These are phyloP conservation scores for Globisporangium apiculatum DNA, from an alignment of 352 stramenopile species.

Conservation along the genomic window DNA sequence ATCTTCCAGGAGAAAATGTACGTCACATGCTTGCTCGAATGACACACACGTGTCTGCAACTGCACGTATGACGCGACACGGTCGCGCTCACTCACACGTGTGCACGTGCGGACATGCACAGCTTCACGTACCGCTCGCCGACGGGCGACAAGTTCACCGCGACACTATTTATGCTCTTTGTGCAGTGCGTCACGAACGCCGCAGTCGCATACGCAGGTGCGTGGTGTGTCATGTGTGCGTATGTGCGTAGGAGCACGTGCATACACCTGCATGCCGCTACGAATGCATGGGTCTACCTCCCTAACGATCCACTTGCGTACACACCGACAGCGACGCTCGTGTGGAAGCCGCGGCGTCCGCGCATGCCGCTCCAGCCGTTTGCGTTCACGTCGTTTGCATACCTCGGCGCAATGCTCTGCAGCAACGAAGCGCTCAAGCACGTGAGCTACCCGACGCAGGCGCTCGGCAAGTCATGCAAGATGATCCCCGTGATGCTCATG, in stretches of 20 bases:
- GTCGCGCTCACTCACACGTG: too few relatives aligned
- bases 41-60: too few relatives aligned
- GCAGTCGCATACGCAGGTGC: slow-evolving; percentile 69
- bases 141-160: slow-evolving; percentile 86
- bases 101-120: slow-evolving; percentile 11
- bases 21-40: slow-evolving; percentile 1
- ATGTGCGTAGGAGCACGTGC: background rate
- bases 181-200: slow-evolving; percentile 89
- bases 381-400: slow-evolving; percentile 87
- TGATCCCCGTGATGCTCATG: slow-evolving; percentile 97
- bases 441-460: slow-evolving; percentile 97
- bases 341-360: slow-evolving; percentile 64
- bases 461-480: slow-evolving; percentile 99
- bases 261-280: background rate
- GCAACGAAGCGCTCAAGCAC: slow-evolving; percentile 90
- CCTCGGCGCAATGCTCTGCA: slow-evolving; percentile 89
- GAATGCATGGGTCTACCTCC: too few relatives aligned
- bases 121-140: slow-evolving; percentile 82
- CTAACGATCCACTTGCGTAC: too few relatives aligned
- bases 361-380: slow-evolving; percentile 75
- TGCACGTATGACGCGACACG: too few relatives aligned
- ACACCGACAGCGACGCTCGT: slow-evolving; percentile 54
- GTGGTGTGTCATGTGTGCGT: slow-evolving; percentile 1
- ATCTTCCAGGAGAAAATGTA: slow-evolving; percentile 94
- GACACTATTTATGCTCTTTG: slow-evolving; percentile 90